These are phyloP conservation scores for Tubosaeta brunneosetosa DNA, from an alignment of 768 basidiomycete species.

Conservation along the genomic window DNA sequence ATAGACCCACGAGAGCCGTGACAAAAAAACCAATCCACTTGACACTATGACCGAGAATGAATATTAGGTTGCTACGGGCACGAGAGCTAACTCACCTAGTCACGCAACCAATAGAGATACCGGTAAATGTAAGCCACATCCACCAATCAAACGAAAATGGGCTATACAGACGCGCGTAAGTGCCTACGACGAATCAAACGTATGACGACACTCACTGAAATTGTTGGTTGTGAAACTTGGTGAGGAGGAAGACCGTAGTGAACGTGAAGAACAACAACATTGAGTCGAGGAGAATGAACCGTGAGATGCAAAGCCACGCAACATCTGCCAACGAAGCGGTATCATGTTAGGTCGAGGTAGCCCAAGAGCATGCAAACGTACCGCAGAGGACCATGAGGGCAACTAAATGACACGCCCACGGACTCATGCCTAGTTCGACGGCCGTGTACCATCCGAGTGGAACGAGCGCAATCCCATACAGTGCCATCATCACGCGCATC, in stretches of 20 bases:
- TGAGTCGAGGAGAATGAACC: constrained; percentile 96
- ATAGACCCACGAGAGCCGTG: constrained; percentile 89
- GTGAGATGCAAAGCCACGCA: constrained; percentile 93
- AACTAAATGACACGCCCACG: constrained; percentile 85
- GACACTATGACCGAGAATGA: constrained; percentile 47
- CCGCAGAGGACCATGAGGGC: constrained; percentile 92
- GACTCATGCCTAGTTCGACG: constrained; percentile 87
- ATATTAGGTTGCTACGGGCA: background rate
- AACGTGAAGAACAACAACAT: constrained; percentile 99
- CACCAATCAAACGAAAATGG: constrained; percentile 98
- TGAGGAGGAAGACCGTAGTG: constrained; percentile 89
- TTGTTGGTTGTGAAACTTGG: constrained; percentile 97
- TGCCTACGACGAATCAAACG: background rate
- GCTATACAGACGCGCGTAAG: constrained; percentile 36
- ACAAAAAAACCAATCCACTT: constrained; percentile 97
- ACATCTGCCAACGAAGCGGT: constrained; percentile 57
- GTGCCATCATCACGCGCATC: constrained; percentile 93
- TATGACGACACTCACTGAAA: constrained; percentile 59
- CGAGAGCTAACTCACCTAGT: constrained; percentile 53
- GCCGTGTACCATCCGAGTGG: constrained; percentile 97
- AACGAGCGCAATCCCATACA: constrained; percentile 92
- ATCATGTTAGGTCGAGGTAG: background rate
- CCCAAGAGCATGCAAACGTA: constrained; percentile 34
- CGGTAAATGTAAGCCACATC: constrained; percentile 90
- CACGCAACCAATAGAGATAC: constrained; percentile 93